phyloP scores from a whole-genome alignment of 306 rosid species.

The Lathyrus aphaca region DNA sequence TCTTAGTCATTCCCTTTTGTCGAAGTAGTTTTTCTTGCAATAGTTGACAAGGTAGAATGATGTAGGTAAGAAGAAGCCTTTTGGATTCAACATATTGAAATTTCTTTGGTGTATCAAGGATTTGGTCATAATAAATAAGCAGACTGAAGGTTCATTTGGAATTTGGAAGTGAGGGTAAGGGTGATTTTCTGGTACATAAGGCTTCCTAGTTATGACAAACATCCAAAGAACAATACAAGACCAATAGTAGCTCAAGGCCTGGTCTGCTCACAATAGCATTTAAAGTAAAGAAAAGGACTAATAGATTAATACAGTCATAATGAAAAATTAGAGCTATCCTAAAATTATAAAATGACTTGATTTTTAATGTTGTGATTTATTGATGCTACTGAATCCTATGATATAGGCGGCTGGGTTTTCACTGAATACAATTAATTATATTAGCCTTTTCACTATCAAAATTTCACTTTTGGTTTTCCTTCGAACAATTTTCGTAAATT shows the following conservation, averaged over 20 bases:
- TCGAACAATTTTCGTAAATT: conserved; percentile 3
- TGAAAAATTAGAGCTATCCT: conserved; percentile 14
- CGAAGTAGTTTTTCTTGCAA: conserved; percentile 17
- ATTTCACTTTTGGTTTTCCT: conserved; percentile 31
- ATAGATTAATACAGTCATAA: conserved; percentile 15
- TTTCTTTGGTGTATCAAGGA: conserved; percentile 19
- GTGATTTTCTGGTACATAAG: conserved; percentile 22
- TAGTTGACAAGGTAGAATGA: conserved; percentile 33
- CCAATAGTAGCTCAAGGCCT: conserved; percentile 7
- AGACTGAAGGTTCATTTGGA: conserved; percentile 24
- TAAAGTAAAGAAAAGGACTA: not conserved
- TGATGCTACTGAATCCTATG: conserved; percentile 7
- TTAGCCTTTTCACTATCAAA: conserved; percentile 8
- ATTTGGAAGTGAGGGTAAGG: conserved; percentile 28
- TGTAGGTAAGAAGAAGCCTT: conserved; percentile 28
- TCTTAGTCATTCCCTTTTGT: conserved; percentile 16
- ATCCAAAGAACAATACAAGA: conserved; percentile 17
- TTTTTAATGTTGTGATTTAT: conserved; percentile 19
- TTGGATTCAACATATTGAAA: conserved; percentile 7
- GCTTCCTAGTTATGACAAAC: conserved; percentile 14
- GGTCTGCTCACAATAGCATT: conserved; percentile 9
- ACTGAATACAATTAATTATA: conserved; percentile 12
- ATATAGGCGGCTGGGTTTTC: not conserved
- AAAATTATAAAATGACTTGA: conserved; percentile 23
- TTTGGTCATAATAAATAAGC: conserved; percentile 22